A percentile compares a stretch with the other conserved stretches of the same genome.
phyloP scores from a whole-genome alignment of 805 yeast genomes.

The Sugiyamaella chiloensis region DNA sequence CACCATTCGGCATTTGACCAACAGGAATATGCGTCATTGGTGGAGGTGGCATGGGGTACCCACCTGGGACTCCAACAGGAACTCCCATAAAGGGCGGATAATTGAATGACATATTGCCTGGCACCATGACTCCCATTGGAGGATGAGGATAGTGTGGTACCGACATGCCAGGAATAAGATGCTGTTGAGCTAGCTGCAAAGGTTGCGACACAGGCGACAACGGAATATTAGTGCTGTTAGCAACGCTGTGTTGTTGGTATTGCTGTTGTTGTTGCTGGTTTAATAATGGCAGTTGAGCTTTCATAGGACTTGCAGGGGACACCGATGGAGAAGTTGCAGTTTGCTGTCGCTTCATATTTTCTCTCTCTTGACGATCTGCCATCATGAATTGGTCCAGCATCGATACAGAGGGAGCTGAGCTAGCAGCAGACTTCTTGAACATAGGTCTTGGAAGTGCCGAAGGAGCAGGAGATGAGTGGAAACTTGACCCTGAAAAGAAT shows the following conservation, averaged over 20 bases:
- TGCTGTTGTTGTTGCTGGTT: no score
- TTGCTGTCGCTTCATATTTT: constrained; percentile 9
- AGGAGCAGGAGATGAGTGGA: constrained; percentile 30
- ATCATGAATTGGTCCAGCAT: constrained; percentile 25
- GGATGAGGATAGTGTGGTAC: constrained; percentile 15
- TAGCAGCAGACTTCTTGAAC: constrained; percentile 18
- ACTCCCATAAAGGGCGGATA: neutral
- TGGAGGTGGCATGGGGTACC: neutral
- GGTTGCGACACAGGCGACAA: constrained; percentile 7
- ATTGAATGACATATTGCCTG: neutral
- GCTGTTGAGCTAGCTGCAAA: constrained; percentile 5
- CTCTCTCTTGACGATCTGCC: constrained; percentile 23
- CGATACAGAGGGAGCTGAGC: constrained; percentile 15
- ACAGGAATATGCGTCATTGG: neutral
- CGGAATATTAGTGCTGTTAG: neutral
- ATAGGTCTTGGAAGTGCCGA: constrained; percentile 28
- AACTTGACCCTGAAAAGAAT: constrained; percentile 29
- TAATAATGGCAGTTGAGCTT: neutral
- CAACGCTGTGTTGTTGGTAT: no score
- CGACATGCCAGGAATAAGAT: constrained; percentile 9
- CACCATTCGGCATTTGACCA: neutral
- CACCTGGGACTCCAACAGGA: neutral
- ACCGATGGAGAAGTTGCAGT: neutral
- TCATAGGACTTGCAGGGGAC: neutral
- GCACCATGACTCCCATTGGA: neutral